Evolutionary conservation across 192 early-diverging fungal species (phyloP).

Genomic region (Linnemannia exigua): DNA sequence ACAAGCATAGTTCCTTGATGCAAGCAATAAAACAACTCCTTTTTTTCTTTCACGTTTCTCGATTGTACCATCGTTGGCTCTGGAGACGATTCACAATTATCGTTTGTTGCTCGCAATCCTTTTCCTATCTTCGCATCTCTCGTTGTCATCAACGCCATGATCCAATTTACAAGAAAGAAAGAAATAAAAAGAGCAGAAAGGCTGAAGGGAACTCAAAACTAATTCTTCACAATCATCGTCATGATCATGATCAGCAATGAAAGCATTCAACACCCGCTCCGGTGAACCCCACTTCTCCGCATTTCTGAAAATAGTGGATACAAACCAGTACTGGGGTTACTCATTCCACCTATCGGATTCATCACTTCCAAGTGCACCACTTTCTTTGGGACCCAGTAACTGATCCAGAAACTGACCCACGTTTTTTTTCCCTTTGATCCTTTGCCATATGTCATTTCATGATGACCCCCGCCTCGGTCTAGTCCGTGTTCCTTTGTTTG

Average conservation of each 20-base stretch:
- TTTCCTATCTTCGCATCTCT: neutral
- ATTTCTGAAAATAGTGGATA: neutral
- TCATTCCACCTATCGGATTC: neutral
- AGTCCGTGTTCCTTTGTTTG: neutral
- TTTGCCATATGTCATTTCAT: neutral
- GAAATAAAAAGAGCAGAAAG: conserved; percentile 1
- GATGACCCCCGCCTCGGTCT: neutral
- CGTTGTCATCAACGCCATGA: neutral
- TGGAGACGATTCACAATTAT: neutral
- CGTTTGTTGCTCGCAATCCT: neutral
- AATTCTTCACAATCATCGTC: neutral
- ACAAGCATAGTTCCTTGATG: no score
- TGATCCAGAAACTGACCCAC: neutral
- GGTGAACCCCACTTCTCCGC: neutral
- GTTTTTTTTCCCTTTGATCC: neutral
- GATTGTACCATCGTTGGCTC: neutral
- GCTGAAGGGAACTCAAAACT: neutral
- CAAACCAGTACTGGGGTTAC: neutral
- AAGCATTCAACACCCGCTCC: neutral
- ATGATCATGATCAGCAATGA: neutral
- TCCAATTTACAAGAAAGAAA: neutral
- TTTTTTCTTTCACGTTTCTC: no score
- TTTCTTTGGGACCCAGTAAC: neutral
- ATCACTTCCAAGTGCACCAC: neutral
- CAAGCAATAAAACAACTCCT: no score